Conservation (phyloP, 2,329 filamentous ascomycete species). For the Xylariaceae sp. region DNA sequence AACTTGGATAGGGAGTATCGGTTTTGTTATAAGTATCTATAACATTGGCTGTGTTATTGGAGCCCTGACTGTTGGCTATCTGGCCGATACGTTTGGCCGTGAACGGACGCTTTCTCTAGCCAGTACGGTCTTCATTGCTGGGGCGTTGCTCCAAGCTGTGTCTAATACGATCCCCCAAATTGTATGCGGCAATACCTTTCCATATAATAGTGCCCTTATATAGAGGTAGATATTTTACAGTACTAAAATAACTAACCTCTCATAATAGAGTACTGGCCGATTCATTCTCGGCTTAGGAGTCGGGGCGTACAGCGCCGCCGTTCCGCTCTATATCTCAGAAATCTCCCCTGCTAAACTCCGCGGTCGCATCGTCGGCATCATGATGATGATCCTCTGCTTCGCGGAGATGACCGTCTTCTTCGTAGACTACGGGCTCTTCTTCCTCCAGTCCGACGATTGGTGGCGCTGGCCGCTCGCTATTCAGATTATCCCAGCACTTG, state of each 20-base stretch:
- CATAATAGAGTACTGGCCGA: slow-evolving; percentile 21
- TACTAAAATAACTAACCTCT: background rate
- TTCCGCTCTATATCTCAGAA: slow-evolving; percentile 31
- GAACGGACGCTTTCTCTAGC: slow-evolving; percentile 29
- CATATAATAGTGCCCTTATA: background rate
- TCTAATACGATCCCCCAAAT: slow-evolving; percentile 26
- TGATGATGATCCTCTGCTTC: slow-evolving; percentile 31
- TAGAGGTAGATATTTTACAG: background rate
- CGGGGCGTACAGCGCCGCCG: slow-evolving; percentile 29
- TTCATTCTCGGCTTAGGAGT: slow-evolving; percentile 28
- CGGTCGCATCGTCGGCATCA: slow-evolving; percentile 28
- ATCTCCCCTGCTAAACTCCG: slow-evolving; percentile 28
- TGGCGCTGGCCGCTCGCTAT: slow-evolving; percentile 35
- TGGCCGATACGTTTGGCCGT: slow-evolving; percentile 28
- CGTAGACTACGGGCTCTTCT: slow-evolving; percentile 28
- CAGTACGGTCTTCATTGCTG: slow-evolving; percentile 25
- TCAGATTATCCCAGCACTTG: slow-evolving; percentile 30
- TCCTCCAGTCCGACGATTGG: slow-evolving; percentile 27
- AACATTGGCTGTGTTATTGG: slow-evolving; percentile 30
- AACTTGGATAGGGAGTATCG: slow-evolving; percentile 21
- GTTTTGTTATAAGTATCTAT: slow-evolving; percentile 31
- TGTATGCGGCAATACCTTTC: slow-evolving; percentile 9
- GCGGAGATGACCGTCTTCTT: slow-evolving; percentile 32
- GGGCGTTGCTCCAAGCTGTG: slow-evolving; percentile 23
- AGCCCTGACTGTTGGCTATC: slow-evolving; percentile 26